Evolutionary conservation across 192 early-diverging fungal species (phyloP).

Genomic region (Umbelopsis sp.): DNA sequence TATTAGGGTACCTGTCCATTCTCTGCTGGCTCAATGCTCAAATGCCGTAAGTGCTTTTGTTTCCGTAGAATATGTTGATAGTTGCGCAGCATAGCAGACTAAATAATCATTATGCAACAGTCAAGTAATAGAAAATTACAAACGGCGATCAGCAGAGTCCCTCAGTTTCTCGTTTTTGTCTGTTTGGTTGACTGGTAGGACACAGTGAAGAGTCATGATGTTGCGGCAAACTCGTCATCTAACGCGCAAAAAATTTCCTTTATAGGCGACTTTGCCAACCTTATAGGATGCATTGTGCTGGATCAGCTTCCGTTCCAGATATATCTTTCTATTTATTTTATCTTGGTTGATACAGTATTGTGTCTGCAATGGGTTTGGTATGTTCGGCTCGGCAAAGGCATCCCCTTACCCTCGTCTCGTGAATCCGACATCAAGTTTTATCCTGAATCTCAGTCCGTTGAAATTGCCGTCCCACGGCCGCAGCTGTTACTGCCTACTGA

Average conservation of each 20-base stretch:
- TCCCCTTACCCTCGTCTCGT: not conserved
- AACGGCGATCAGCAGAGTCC: constrained; percentile 44
- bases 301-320: constrained; percentile 71
- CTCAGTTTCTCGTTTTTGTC: constrained; percentile 56
- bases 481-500: not conserved
- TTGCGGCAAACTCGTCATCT: not conserved
- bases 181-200: constrained; percentile 61
- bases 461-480: not conserved
- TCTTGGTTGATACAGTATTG: constrained; percentile 23
- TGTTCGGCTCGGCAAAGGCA: constrained; percentile 17
- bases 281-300: constrained; percentile 68
- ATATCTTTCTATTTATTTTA: constrained; percentile 26
- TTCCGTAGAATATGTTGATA: not conserved
- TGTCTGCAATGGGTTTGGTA: constrained; percentile 28
- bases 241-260: constrained; percentile 1
- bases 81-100: not conserved
- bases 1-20: constrained; percentile 60
- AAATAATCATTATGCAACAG: constrained; percentile 25
- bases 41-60: constrained; percentile 59
- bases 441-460: not conserved
- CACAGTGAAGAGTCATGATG: not conserved
- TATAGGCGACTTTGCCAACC: constrained; percentile 68
- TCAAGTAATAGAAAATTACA: constrained; percentile 55
- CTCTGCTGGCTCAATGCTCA: constrained; percentile 72
- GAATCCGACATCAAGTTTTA: constrained; percentile 5